Conservation (phyloP, 768 basidiomycete species). For the Naematelia encephala region DNA sequence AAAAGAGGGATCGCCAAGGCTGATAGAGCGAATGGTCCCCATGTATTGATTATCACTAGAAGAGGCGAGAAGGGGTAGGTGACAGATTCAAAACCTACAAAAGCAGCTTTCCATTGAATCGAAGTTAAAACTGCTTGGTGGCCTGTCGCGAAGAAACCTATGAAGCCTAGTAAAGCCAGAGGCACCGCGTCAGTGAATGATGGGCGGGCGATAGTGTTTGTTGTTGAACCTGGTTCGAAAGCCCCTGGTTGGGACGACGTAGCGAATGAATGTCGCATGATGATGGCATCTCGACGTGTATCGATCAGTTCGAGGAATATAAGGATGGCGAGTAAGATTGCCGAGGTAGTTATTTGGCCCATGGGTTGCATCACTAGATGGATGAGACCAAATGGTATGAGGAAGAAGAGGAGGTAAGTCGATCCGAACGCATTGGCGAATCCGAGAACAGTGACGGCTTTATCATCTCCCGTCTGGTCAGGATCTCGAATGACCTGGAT, state of each 20-base stretch:
- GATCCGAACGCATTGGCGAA: constrained; percentile 88
- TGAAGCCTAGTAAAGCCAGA: constrained; percentile 69
- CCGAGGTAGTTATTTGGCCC: constrained; percentile 71
- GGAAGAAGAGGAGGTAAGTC: constrained; percentile 79
- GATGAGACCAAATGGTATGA: constrained; percentile 59
- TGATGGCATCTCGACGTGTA: constrained; percentile 66
- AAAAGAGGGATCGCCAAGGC: constrained; percentile 69
- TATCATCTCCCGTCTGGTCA: constrained; percentile 32
- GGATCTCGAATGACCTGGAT: constrained; percentile 58
- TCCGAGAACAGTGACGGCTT: constrained; percentile 61
- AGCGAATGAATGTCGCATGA: constrained; percentile 41
- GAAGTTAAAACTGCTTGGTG: constrained; percentile 86
- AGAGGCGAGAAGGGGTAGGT: constrained; percentile 70
- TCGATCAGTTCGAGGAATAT: constrained; percentile 77
- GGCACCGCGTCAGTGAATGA: constrained; percentile 68
- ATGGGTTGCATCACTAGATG: constrained; percentile 71
- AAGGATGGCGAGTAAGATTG: constrained; percentile 65
- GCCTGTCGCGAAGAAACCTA: constrained; percentile 81
- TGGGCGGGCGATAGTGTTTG: constrained; percentile 47
- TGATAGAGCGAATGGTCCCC: constrained; percentile 67
- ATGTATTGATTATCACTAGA: constrained; percentile 71
- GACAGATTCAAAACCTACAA: constrained; percentile 68
- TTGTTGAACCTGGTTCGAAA: constrained; percentile 56
- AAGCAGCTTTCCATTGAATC: constrained; percentile 93
- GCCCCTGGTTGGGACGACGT: constrained; percentile 54